Conservation (phyloP, 225 moss, liverwort and hornwort species). For the Polytrichum formosum region DNA sequence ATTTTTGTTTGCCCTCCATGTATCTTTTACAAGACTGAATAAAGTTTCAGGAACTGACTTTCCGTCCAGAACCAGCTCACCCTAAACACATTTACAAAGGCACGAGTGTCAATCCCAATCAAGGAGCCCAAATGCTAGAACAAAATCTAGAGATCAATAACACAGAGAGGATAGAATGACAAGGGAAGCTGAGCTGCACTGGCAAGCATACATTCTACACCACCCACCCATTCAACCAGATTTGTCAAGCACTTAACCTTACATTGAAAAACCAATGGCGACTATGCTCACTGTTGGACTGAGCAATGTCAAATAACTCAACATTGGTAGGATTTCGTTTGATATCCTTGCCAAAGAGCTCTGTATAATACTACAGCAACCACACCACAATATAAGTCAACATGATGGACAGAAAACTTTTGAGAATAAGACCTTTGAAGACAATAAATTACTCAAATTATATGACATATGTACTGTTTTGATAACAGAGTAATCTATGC, state of each 20-base stretch:
- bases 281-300: slow-evolving; percentile 99
- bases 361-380: slow-evolving; percentile 77
- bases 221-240: too few relatives aligned
- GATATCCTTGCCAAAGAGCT: slow-evolving; percentile 76
- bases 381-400: slow-evolving; percentile 2
- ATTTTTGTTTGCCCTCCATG: slow-evolving; percentile 79
- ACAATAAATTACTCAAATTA: too few relatives aligned
- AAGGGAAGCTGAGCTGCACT: neutral
- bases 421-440: neutral
- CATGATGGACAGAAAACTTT: neutral
- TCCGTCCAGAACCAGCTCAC: slow-evolving; percentile 84
- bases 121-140: neutral
- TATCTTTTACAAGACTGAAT: slow-evolving; percentile 89
- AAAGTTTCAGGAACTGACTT: slow-evolving; percentile 62
- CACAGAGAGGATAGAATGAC: neutral
- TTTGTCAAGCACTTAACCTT: slow-evolving; percentile 13
- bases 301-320: slow-evolving; percentile 97
- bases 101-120: too few relatives aligned
- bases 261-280: slow-evolving; percentile 99
- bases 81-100: slow-evolving; percentile 33
- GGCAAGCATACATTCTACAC: too few relatives aligned
- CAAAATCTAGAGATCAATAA: neutral
- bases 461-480: slow-evolving; percentile 24
- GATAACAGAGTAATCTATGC: slow-evolving; percentile 52
- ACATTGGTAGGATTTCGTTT: slow-evolving; percentile 97